Percentiles rank a stretch among this genome's conserved stretches.
Conservation (phyloP, 2,329 filamentous ascomycete species). For the Macrophomina phaseolina region DNA sequence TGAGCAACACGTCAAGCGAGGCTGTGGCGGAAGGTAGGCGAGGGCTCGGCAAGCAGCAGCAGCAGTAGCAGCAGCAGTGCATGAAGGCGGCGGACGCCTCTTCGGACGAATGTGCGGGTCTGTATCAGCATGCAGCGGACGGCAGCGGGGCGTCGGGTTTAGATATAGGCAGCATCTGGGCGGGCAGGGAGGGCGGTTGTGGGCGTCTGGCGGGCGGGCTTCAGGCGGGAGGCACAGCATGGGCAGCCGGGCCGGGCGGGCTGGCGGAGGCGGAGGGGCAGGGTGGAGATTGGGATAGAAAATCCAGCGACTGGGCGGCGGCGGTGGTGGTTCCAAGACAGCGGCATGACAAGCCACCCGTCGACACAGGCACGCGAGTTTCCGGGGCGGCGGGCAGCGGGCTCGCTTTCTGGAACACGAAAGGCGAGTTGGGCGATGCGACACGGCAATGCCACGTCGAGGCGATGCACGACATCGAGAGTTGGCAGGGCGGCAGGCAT, state of each 20-base stretch:
- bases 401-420: slow-evolving; percentile 28
- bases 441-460: slow-evolving; percentile 23
- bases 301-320: not conserved
- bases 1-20: slow-evolving; percentile 26
- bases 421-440: slow-evolving; percentile 22
- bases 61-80: not conserved
- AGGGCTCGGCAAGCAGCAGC: not conserved
- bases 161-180: not conserved
- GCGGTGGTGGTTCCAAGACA: slow-evolving; percentile 3
- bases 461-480: slow-evolving; percentile 20
- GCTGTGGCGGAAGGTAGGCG: not conserved
- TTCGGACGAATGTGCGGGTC: not conserved
- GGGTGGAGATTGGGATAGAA: slow-evolving; percentile 20
- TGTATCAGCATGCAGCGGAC: slow-evolving; percentile 11
- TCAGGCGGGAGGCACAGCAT: slow-evolving; percentile 2
- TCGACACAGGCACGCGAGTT: not conserved
- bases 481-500: not conserved
- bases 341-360: slow-evolving; percentile 13
- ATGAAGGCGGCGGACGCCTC: not conserved
- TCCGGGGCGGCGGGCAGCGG: slow-evolving; percentile 15
- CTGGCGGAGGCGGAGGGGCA: slow-evolving; percentile 9
- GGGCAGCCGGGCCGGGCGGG: slow-evolving; percentile 17
- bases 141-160: slow-evolving; percentile 11
- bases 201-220: not conserved
- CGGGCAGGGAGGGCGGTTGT: not conserved